These are phyloP conservation scores for Fraxinus floribunda DNA, from an alignment of 305 asterid genomes.

Conservation along the genomic window DNA sequence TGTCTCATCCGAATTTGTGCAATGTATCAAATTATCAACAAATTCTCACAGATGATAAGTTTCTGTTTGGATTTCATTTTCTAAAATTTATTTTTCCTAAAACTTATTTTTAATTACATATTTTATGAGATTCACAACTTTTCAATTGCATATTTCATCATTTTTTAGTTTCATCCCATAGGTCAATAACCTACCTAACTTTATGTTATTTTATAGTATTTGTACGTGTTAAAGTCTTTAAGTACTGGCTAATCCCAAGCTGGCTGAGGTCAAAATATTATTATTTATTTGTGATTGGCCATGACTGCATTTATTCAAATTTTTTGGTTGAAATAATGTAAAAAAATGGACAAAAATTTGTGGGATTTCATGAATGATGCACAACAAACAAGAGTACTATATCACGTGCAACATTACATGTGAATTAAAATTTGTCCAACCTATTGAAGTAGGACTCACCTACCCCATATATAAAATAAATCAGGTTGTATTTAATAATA, in stretches of 20 bases:
- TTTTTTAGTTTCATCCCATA: neutral
- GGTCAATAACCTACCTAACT: neutral
- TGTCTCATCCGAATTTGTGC: neutral
- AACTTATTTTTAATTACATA: no score
- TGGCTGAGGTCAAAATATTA: neutral
- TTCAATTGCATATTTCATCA: neutral
- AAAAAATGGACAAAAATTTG: neutral
- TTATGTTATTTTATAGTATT: neutral
- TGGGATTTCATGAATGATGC: neutral
- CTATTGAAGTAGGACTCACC: slow-evolving; percentile 19
- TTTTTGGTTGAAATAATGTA: neutral
- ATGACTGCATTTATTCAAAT: neutral
- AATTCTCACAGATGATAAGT: neutral
- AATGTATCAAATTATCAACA: neutral
- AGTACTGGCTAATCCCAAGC: neutral
- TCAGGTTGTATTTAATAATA: neutral
- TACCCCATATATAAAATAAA: slow-evolving; percentile 11
- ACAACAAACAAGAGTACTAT: slow-evolving; percentile 7
- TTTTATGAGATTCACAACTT: neutral
- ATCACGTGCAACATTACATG: slow-evolving; percentile 34
- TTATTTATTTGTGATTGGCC: neutral
- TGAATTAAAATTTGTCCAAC: slow-evolving; percentile 26
- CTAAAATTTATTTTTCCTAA: no score
- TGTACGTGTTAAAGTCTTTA: neutral
- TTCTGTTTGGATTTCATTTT: neutral